phyloP scores from a whole-genome alignment of 2,329 filamentous ascomycete genomes.

The Fusarium begoniae region DNA sequence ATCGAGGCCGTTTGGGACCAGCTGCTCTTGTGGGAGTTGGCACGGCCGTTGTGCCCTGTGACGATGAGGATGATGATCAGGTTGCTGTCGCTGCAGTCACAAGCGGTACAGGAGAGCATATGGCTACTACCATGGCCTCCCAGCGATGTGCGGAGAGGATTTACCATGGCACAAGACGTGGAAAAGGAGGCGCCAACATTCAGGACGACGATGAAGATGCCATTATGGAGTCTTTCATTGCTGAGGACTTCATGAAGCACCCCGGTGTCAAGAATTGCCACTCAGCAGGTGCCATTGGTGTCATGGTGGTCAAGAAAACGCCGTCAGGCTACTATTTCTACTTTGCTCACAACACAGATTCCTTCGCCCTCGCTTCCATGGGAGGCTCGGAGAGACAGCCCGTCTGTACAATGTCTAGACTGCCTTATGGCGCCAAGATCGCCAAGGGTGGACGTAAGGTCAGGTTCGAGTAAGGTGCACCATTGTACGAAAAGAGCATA shows the following conservation, averaged over 20 bases:
- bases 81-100: conserved; percentile 84
- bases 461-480: conserved; percentile 40
- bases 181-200: conserved; percentile 68
- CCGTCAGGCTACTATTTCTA: conserved; percentile 81
- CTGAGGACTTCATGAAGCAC: conserved; percentile 92
- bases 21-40: conserved; percentile 93
- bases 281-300: conserved; percentile 87
- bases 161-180: conserved; percentile 74
- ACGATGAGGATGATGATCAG: conserved; percentile 73
- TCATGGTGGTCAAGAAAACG: conserved; percentile 89
- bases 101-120: conserved; percentile 96
- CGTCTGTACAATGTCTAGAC: conserved; percentile 88
- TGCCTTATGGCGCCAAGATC: conserved; percentile 61
- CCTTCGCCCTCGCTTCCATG: conserved; percentile 88
- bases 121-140: conserved; percentile 94
- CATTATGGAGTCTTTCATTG: conserved; percentile 78
- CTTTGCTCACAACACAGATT: conserved; percentile 96
- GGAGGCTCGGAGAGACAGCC: conserved; percentile 78
- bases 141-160: conserved; percentile 86
- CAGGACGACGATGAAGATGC: conserved; percentile 80
- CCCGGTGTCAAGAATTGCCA: conserved; percentile 83
- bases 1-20: conserved; percentile 88
- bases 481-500: background rate
- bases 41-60: conserved; percentile 84
- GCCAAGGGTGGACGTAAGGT: conserved; percentile 64